Evolutionary conservation across 805 yeast species (phyloP), one percentile per base, ranked within the genome.

Genomic region (Ogataea chonburiensis): DNA sequence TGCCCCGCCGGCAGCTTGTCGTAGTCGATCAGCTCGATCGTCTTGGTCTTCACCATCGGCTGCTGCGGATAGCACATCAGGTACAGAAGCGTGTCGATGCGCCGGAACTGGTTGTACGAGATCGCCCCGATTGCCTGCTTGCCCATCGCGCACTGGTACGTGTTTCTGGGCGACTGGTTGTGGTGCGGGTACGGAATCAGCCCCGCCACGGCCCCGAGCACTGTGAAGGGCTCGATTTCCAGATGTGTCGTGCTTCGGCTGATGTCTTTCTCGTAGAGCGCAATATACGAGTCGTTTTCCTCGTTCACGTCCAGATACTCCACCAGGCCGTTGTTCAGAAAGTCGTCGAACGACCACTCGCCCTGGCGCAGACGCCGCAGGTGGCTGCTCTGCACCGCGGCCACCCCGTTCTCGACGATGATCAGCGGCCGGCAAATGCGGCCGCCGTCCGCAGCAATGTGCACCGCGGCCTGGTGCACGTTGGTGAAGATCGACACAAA

Each of bases 41-140:
- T 93, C 60, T 88, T 86, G 4, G 98, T 88, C 66, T 93, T 93
- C 17, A 93, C 98, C 98, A 93, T 86, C 0, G 98, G 98, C 60
- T 93, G 98, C 64, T 93, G 98, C 4, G 98, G 98, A 58, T 93
- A 93, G n/a, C 88, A 95, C 96, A 93, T 86, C 47, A 93, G 70
- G 56, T 93, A 93, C 47, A 93, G 68, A 55, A 93, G 66, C 1
- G 98, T 93, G 57, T 93, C 98, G 49, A 93, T 91, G 62, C 98
- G 81, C 58, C 87, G 77, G 67, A 93, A 86, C 65, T 93, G 98
- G 62, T 93, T 93, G 61, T 93, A 93, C 8, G 95, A 96, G 64
- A 93, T 93, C 2, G 98, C 98, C 50, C 98, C 98, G 63, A 93
- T 91, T n/a, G 98, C 98, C 68, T 93, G 98, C 66, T 87, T 87